These are phyloP conservation scores for Spathaspora boniae DNA, from an alignment of 805 yeast genomes.

Conservation along the genomic window DNA sequence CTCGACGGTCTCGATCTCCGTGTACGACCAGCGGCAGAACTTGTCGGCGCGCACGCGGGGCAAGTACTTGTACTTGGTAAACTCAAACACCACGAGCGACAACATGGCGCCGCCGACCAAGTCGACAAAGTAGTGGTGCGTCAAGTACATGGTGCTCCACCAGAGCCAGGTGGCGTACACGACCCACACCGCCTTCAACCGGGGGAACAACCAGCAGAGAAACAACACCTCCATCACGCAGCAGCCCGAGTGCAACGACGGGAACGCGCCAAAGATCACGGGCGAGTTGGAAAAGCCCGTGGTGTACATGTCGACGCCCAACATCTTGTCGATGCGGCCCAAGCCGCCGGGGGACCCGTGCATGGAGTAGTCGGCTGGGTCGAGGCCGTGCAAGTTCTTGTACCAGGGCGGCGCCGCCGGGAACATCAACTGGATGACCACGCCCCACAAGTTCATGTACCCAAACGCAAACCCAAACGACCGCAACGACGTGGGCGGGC, in stretches of 20 bases:
- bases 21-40: slow-evolving; percentile 71
- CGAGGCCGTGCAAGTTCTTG: slow-evolving; percentile 75
- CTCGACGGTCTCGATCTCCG: slow-evolving; percentile 26
- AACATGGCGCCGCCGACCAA: slow-evolving; percentile 91
- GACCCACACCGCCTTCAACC: slow-evolving; percentile 58
- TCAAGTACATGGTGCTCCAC: slow-evolving; percentile 98
- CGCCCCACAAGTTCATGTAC: slow-evolving; percentile 87
- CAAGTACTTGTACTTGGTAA: slow-evolving; percentile 62
- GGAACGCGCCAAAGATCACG: slow-evolving; percentile 87
- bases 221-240: slow-evolving; percentile 92
- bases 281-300: slow-evolving; percentile 82
- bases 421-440: slow-evolving; percentile 71
- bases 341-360: slow-evolving; percentile 94
- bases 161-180: slow-evolving; percentile 88
- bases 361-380: slow-evolving; percentile 89
- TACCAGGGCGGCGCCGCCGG: slow-evolving; percentile 99
- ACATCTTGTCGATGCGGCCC: slow-evolving; percentile 74
- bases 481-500: slow-evolving; percentile 83
- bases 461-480: slow-evolving; percentile 93
- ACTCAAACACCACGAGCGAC: slow-evolving; percentile 64
- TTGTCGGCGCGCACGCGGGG: slow-evolving; percentile 54
- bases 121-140: slow-evolving; percentile 94
- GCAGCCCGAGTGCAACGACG: slow-evolving; percentile 87
- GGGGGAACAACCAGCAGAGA: slow-evolving; percentile 79
- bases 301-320: slow-evolving; percentile 82